Conservation (phyloP, 192 early-diverging fungal genomes). For the Coemansia sp. region DNA sequence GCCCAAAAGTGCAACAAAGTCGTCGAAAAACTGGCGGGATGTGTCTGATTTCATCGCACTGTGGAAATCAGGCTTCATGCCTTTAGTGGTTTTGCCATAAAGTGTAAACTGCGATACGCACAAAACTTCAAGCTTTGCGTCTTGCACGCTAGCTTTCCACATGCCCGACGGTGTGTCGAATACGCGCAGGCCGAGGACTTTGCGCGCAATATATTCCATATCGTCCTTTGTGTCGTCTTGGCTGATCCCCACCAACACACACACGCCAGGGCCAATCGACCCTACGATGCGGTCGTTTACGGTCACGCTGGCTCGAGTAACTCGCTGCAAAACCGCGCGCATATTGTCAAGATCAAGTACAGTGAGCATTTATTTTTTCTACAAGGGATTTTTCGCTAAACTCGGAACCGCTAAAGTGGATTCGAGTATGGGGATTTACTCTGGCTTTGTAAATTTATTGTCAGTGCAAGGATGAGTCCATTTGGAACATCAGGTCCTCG, state of each 20-base stretch:
- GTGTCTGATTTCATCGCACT: conserved; percentile 73
- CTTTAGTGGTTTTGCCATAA: conserved; percentile 77
- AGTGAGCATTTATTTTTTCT: conserved; percentile 1
- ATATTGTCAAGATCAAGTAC: conserved; percentile 31
- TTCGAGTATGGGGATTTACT: too few species aligned
- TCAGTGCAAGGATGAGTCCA: conserved; percentile 35
- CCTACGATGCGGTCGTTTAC: conserved; percentile 77
- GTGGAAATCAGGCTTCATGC: conserved; percentile 91
- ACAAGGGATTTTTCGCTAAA: not conserved
- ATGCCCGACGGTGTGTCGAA: conserved; percentile 70
- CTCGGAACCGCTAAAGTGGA: too few species aligned
- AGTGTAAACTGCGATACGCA: conserved; percentile 95
- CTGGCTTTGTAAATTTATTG: not conserved
- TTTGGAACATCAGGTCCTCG: conserved; percentile 51
- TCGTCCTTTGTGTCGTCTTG: conserved; percentile 70
- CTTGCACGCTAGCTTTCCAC: conserved; percentile 82
- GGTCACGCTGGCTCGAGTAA: conserved; percentile 62
- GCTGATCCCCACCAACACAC: conserved; percentile 71
- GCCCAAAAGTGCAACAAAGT: conserved; percentile 70
- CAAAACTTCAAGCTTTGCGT: conserved; percentile 71
- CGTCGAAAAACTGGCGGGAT: conserved; percentile 71
- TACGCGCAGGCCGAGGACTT: conserved; percentile 74
- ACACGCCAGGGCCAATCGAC: conserved; percentile 75
- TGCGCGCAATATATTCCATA: conserved; percentile 82
- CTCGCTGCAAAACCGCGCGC: conserved; percentile 67